Evolutionary conservation across 2,329 filamentous ascomycete genomes (phyloP).

Genomic region (Harringtonia lauricola): DNA sequence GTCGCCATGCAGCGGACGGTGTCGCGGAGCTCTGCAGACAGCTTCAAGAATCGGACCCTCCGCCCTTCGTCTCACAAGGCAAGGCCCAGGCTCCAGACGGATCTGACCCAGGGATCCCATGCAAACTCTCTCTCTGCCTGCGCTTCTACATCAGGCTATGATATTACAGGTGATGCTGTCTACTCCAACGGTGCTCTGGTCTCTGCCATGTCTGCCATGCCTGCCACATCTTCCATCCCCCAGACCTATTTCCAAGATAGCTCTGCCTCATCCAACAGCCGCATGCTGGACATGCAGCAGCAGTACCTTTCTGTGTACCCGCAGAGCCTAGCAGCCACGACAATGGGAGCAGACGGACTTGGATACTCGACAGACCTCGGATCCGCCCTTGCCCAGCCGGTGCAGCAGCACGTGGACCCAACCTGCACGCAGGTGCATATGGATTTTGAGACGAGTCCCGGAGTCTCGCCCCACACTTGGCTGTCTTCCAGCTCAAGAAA

Average conservation of each 20-base stretch:
- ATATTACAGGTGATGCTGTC: slow-evolving; percentile 37
- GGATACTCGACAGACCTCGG: slow-evolving; percentile 30
- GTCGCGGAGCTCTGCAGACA: slow-evolving; percentile 32
- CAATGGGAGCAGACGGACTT: slow-evolving; percentile 36
- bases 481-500: slow-evolving; percentile 41
- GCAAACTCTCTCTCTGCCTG: slow-evolving; percentile 18
- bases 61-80: slow-evolving; percentile 31
- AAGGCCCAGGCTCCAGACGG: slow-evolving; percentile 32
- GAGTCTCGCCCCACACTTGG: slow-evolving; percentile 41
- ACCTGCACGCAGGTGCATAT: slow-evolving; percentile 30
- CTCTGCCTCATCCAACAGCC: slow-evolving; percentile 18
- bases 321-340: slow-evolving; percentile 32
- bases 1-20: slow-evolving; percentile 34
- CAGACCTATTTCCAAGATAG: slow-evolving; percentile 27
- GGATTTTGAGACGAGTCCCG: slow-evolving; percentile 38
- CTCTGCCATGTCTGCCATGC: neutral
- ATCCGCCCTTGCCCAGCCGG: slow-evolving; percentile 21
- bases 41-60: slow-evolving; percentile 31
- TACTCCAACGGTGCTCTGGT: neutral
- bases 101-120: slow-evolving; percentile 33
- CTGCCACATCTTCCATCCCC: slow-evolving; percentile 1
- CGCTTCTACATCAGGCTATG: slow-evolving; percentile 22
- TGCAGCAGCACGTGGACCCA: slow-evolving; percentile 39
- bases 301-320: slow-evolving; percentile 40
- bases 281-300: slow-evolving; percentile 38